Conservation (phyloP, 2,329 filamentous ascomycete genomes). For the Macrophomina phaseolina region DNA sequence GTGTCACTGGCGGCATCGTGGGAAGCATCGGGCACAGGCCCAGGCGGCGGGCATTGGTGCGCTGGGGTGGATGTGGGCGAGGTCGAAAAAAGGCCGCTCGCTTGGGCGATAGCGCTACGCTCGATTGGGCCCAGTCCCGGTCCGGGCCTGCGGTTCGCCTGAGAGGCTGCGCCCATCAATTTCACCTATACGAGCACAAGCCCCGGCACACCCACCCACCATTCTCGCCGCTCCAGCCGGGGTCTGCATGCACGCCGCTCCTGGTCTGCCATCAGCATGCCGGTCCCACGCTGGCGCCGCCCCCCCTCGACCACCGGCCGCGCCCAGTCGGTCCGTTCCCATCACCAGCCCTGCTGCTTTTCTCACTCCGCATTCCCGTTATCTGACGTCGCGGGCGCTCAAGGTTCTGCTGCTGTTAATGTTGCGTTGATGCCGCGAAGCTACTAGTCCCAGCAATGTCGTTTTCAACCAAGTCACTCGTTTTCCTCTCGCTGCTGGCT, state of each 20-base stretch:
- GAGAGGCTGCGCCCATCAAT: constrained; percentile 19
- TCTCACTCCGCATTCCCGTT: constrained; percentile 1
- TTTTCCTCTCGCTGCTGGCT: constrained; percentile 33
- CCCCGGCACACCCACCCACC: not conserved
- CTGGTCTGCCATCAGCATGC: not conserved
- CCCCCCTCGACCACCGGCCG: not conserved
- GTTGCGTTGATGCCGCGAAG: not conserved
- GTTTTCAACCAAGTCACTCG: constrained; percentile 29
- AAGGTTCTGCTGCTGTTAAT: not conserved
- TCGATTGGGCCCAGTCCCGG: not conserved
- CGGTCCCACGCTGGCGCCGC: not conserved
- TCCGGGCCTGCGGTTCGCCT: constrained; percentile 23
- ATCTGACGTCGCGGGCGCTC: not conserved
- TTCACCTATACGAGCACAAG: constrained; percentile 7
- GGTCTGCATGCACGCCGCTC: not conserved
- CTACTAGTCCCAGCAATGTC: constrained; percentile 25
- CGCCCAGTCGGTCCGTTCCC: constrained; percentile 3
- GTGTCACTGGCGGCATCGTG: not conserved
- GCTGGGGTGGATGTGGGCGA: not conserved
- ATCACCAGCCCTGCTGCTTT: constrained; percentile 15
- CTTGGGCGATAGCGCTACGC: constrained; percentile 13
- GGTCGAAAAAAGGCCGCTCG: constrained; percentile 18
- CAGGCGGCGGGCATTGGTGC: not conserved
- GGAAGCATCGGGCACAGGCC: not conserved
- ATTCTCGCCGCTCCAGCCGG: not conserved